Evolutionary conservation across 1,284 basidiomycete genomes (phyloP), one percentile per base, ranked within the genome.

Genomic region (Apiotrichum porosum): DNA sequence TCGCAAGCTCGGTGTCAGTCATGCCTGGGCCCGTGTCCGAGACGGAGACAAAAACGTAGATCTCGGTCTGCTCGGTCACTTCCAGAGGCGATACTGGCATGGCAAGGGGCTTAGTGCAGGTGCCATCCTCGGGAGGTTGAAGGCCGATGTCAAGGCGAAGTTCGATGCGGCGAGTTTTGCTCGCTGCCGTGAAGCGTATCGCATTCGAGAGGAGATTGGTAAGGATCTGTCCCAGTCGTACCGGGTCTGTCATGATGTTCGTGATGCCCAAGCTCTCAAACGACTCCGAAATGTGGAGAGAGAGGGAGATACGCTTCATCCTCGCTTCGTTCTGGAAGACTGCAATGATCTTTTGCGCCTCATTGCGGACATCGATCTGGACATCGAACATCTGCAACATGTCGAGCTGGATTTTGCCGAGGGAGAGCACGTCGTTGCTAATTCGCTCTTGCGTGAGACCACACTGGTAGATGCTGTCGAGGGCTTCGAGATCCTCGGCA

Each of bases 361-460:
- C 61, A 30, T 57, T 54, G 17, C 47, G 40, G 22, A 69, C 46
- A 18, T 62, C 46, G 23, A 55, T 65, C 28, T 67, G 61, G 34
- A 62, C 57, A 24, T 54, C 49, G 36, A 49, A 44, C 45, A 57
- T 54, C 28, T 57, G 49, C 18, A 57, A 31, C 38, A 41, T 47
- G 47, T 50, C 49, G 9, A 72, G 60, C 41, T 73, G 72, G 24
- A 73, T 63, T 31, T 68, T 59, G 18, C 69, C 69, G 8, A 73
- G 51, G 2, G 68, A 68, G 12, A 72, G 56, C 21, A 72, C 64
- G 37, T 73, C 72, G 42, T 73, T 71, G 23, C 65, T 65, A 36
- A 73, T 72, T 6, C 68, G 62, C 46, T 70, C 68, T 51, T 73
- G 71, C 15, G 68, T 61, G 9, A 70, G 57, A 17, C 69, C 68